Evolutionary conservation across 192 early-diverging fungal genomes (phyloP).

Genomic region (Entomortierella beljakovae): DNA sequence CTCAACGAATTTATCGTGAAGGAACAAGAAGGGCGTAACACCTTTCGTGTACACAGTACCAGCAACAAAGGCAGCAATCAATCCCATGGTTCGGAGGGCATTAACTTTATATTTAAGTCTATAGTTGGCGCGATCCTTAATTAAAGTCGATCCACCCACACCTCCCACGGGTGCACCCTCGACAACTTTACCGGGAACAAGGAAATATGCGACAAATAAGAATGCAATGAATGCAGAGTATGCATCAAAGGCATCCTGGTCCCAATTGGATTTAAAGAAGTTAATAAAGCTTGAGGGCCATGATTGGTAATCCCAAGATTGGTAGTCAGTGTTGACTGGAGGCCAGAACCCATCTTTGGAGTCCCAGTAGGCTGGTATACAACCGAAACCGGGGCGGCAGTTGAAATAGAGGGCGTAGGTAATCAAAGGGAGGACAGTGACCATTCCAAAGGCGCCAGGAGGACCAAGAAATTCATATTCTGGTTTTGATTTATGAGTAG

Average conservation of each 20-base stretch:
- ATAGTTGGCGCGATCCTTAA: slow-evolving; percentile 75
- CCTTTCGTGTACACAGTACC: slow-evolving; percentile 64
- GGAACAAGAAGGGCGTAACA: slow-evolving; percentile 75
- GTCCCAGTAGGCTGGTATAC: slow-evolving; percentile 44
- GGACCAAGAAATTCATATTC: slow-evolving; percentile 88
- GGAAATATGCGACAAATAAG: slow-evolving; percentile 72
- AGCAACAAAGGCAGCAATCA: slow-evolving; percentile 59
- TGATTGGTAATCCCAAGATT: not conserved
- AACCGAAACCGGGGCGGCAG: slow-evolving; percentile 49
- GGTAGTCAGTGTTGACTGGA: slow-evolving; percentile 35
- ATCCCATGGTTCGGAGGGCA: slow-evolving; percentile 70
- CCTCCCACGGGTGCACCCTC: slow-evolving; percentile 66
- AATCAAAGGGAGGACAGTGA: slow-evolving; percentile 57
- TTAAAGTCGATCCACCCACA: slow-evolving; percentile 45
- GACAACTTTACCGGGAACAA: slow-evolving; percentile 73
- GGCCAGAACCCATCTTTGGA: slow-evolving; percentile 67
- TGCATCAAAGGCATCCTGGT: slow-evolving; percentile 61
- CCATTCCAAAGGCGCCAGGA: slow-evolving; percentile 68
- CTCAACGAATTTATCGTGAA: slow-evolving; percentile 83
- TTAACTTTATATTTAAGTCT: slow-evolving; percentile 89
- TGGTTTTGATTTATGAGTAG: slow-evolving; percentile 72
- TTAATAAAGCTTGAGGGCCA: slow-evolving; percentile 23
- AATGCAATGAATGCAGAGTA: slow-evolving; percentile 78
- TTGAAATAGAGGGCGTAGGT: slow-evolving; percentile 60
- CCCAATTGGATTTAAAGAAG: slow-evolving; percentile 54